These are phyloP conservation scores for Lindgomyces ingoldianus DNA, from an alignment of 495 filamentous ascomycete genomes.

Conservation along the genomic window DNA sequence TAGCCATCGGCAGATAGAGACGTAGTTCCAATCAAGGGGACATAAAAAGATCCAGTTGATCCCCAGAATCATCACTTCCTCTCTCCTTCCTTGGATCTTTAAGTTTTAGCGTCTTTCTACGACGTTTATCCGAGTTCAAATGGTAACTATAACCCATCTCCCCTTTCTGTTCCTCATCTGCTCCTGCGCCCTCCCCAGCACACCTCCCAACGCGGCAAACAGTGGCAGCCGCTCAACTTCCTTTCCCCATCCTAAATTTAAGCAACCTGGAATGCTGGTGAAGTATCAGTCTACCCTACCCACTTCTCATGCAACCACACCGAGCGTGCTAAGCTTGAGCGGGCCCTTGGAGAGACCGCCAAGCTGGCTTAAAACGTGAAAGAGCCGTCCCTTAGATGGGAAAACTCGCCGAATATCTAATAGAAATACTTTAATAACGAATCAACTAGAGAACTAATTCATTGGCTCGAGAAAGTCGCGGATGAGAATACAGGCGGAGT, in stretches of 20 bases:
- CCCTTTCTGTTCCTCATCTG: constrained; percentile 10
- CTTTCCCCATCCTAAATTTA: constrained; percentile 2
- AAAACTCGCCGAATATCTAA: constrained; percentile 55
- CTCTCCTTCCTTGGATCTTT: too few species aligned
- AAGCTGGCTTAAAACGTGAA: constrained; percentile 53
- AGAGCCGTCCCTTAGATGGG: constrained; percentile 52
- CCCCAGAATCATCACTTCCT: too few species aligned
- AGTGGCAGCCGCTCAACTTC: not conserved
- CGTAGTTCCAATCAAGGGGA: too few species aligned
- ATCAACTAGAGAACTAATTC: constrained; percentile 53
- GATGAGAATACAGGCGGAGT: constrained; percentile 51
- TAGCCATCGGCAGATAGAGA: too few species aligned
- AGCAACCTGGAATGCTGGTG: constrained; percentile 22
- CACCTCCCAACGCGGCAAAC: not conserved
- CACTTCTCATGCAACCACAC: constrained; percentile 60
- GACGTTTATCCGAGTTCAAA: too few species aligned
- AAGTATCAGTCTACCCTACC: constrained; percentile 47
- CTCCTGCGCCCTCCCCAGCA: constrained; percentile 7
- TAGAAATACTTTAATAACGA: constrained; percentile 59
- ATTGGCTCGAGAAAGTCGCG: constrained; percentile 55
- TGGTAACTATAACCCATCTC: constrained; percentile 8
- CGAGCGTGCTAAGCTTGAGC: constrained; percentile 50
- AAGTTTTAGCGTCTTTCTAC: too few species aligned
- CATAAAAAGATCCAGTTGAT: too few species aligned
- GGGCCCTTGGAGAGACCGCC: constrained; percentile 53